Base-by-base conservation (phyloP, 2,329 filamentous ascomycete species). In the Magnaporthiopsis incrustans region DNA sequence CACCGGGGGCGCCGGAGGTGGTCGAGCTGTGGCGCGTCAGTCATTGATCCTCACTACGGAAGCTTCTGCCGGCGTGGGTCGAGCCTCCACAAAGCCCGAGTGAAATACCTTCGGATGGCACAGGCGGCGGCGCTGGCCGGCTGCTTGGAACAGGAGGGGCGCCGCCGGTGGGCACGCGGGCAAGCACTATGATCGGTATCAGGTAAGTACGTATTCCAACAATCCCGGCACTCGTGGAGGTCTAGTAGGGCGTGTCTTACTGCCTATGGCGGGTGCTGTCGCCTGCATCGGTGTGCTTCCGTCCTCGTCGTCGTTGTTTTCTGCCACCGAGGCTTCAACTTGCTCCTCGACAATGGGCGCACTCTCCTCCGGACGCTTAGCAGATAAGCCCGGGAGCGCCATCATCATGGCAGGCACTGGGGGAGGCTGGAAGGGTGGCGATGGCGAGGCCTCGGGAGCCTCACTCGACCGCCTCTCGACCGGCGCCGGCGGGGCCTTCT, bases 351-450 rank as follows among this genome's bases (percentile, higher is more conserved):
- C 81, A 66, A 80, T 78, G 33, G 75, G 69, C 14, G 69, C 67
- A 64, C 77, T 77, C 38, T 79, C 75, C 59, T 76, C 77, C n/a
- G 76, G 71, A 61, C 78, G 83, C 69, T 73, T 81, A 67, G 81
- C 82, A 67, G 85, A 82, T 84, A 96, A 86, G 12, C 91, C 91
- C 18, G 91, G 90, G 65, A 96, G 76, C 73, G 83, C 78, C 79
- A 88, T 86, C 76, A 88, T 86, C 76, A 86, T 81, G 14, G 77
- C 79, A 5, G 82, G 84, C 26, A 89, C 76, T 8, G 85, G 83
- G 50, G 84, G 81, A 30, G 82, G 80, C 60, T 76, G 76, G 64
- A 75, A 69, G 61, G 73, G 73, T 3, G 81, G 77, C 25, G 80
- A 79, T 0, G 76, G 69, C 30, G 76, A 73, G 62, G 83, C 79